Base-by-base conservation (phyloP, 371 early-diverging fungal species). In the Syncephalis plumigaleata region DNA sequence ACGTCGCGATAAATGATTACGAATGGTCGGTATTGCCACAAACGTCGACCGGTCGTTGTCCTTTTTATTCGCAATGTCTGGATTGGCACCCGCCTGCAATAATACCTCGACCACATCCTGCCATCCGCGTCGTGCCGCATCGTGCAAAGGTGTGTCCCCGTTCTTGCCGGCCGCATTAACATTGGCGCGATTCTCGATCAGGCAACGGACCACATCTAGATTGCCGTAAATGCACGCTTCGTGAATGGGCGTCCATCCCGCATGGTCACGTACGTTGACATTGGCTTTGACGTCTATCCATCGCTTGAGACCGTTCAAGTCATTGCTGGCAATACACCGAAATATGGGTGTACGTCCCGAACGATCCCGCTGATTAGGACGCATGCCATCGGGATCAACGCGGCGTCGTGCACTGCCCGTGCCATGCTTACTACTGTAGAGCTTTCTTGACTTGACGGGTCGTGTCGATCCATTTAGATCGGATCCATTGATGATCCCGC, bases 71-170 rank as follows among this genome's bases (percentile, higher is more conserved):
- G 70, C 52, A 11, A 71, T 67, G 52, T 63, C 57, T 0, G 71
- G 66, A 51, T 74, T 68, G n/a, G 77, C 77, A 11, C 73, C 77
- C 9, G 63, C 50, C 15, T 68, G 56, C 1, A 74, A 50, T 18
- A 86, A 54, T 9, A 73, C 45, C 44, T 71, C 60, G 5, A 77
- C 76, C 44, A 63, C 65, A n/a, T 70, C 71, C 7, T 65, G 50
- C 37, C 69, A 72, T 0, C 79, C 80, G 51, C 79, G 81, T 26
- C 77, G 62, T 18, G 77, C 68, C 7, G 84, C 83, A 61, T 84
- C 82, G 57, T 87, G 87, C 25, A 87, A 48, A 8, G 87, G 73
- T 5, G 84, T 79, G 42, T 76, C 76, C 45, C 72, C 66, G 42
- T 75, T 75, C 23, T 65, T 64, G 23, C 75, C 76, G 39, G 63